Evolutionary conservation across 2,329 filamentous ascomycete species (phyloP).

Genomic region (Thermothelomyces thermophilus): DNA sequence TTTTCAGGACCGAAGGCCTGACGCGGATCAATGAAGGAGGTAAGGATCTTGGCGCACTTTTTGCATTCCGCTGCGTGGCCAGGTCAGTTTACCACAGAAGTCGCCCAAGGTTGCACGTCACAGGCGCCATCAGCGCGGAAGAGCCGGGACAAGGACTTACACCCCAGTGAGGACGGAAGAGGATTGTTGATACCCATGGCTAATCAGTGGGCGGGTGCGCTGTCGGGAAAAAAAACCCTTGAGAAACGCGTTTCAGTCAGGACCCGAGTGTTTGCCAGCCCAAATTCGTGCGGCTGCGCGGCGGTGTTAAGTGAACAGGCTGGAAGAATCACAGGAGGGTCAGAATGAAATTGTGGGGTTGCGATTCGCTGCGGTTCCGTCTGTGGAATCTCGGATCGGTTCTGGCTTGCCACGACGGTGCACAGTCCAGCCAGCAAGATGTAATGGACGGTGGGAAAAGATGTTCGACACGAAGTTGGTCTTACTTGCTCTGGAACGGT

Average conservation of each 20-base stretch:
- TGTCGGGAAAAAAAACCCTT: neutral
- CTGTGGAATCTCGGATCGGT: no score
- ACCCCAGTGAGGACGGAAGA: conserved; percentile 60
- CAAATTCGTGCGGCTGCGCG: neutral
- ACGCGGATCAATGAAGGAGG: conserved; percentile 87
- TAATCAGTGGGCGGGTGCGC: conserved; percentile 6
- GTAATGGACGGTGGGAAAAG: no score
- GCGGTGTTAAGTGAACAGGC: no score
- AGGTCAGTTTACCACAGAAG: conserved; percentile 14
- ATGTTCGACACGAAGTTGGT: no score
- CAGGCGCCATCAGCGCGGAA: conserved; percentile 7
- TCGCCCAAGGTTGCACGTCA: neutral
- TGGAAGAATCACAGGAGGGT: no score
- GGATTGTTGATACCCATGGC: conserved; percentile 60
- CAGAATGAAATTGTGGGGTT: neutral
- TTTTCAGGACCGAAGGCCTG: conserved; percentile 95
- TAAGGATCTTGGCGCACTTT: conserved; percentile 92
- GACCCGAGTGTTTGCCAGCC: neutral
- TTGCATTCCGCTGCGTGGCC: conserved; percentile 75
- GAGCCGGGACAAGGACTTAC: conserved; percentile 44
- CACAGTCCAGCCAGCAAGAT: no score
- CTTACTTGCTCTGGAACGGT: neutral
- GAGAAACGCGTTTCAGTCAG: neutral
- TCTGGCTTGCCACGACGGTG: no score
- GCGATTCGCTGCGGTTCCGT: neutral